These are phyloP conservation scores for Bimuria novae-zelandiae DNA, from an alignment of 2,329 filamentous ascomycete genomes.

Conservation along the genomic window DNA sequence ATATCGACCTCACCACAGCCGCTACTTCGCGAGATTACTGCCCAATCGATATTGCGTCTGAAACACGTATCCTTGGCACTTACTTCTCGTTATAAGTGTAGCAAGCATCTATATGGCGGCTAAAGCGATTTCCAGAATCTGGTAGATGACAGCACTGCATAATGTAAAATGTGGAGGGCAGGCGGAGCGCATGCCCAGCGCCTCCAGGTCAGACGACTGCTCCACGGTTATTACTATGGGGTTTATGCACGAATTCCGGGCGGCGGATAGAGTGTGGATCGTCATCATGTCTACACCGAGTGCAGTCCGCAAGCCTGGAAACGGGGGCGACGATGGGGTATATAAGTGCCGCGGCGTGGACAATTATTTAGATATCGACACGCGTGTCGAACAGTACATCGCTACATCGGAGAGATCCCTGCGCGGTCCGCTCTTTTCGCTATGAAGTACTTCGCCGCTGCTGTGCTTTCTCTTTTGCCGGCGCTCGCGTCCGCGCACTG, in stretches of 20 bases:
- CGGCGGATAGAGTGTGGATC: slow-evolving; percentile 22
- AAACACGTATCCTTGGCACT: slow-evolving; percentile 14
- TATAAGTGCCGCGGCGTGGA: slow-evolving; percentile 14
- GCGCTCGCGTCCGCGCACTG: slow-evolving; percentile 46
- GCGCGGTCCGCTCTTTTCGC: slow-evolving; percentile 10
- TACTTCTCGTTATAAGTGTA: slow-evolving; percentile 12
- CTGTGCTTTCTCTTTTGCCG: slow-evolving; percentile 34
- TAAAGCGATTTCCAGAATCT: slow-evolving; percentile 19
- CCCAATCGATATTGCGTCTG: slow-evolving; percentile 18
- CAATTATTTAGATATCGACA: not conserved
- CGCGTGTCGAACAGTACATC: slow-evolving; percentile 9
- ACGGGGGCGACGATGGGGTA: slow-evolving; percentile 6
- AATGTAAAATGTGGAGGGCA: slow-evolving; percentile 22
- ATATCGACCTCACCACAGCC: slow-evolving; percentile 8
- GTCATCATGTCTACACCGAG: slow-evolving; percentile 18
- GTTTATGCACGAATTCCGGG: slow-evolving; percentile 22
- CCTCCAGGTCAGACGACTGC: slow-evolving; percentile 22
- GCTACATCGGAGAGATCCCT: not conserved
- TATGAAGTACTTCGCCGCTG: slow-evolving; percentile 37
- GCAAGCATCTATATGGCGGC: slow-evolving; percentile 13
- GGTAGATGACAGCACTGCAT: slow-evolving; percentile 13
- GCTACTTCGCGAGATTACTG: slow-evolving; percentile 7
- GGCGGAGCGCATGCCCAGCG: slow-evolving; percentile 25
- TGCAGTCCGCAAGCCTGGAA: slow-evolving; percentile 11
- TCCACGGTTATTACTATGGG: slow-evolving; percentile 18